Evolutionary conservation across 192 early-diverging fungal genomes (phyloP).

Genomic region (Umbelopsis ramanniana): DNA sequence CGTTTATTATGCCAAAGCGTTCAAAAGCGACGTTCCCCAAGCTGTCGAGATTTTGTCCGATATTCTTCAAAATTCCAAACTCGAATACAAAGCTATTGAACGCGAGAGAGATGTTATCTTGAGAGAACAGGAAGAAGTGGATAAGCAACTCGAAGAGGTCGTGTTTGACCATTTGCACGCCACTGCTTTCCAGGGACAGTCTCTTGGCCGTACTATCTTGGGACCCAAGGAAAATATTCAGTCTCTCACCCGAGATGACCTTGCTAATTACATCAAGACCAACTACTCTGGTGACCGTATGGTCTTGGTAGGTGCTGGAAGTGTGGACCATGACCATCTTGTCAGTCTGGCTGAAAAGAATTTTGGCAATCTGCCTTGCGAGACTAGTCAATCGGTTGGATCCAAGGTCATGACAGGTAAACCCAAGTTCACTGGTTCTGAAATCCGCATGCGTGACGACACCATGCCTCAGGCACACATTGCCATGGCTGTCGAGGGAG

Average conservation of each 20-base stretch:
- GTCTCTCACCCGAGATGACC: constrained; percentile 82
- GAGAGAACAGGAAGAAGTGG: constrained; percentile 85
- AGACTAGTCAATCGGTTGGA: constrained; percentile 39
- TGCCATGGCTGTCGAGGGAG: constrained; percentile 97
- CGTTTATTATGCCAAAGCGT: constrained; percentile 93
- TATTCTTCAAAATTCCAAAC: constrained; percentile 89
- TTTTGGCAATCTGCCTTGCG: constrained; percentile 71
- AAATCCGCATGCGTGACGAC: constrained; percentile 91
- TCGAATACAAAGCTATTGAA: constrained; percentile 84
- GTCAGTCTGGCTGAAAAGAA: constrained; percentile 93
- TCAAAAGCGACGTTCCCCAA: constrained; percentile 76
- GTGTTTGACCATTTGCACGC: constrained; percentile 99
- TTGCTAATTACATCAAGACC: constrained; percentile 83
- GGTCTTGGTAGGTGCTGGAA: constrained; percentile 94
- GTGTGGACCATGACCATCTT: constrained; percentile 91
- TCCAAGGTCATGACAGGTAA: constrained; percentile 32
- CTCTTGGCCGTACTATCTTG: constrained; percentile 90
- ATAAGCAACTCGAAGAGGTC: constrained; percentile 93
- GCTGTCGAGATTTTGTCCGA: constrained; percentile 93
- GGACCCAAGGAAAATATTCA: constrained; percentile 94
- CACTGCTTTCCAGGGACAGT: constrained; percentile 88
- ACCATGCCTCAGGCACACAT: constrained; percentile 94
- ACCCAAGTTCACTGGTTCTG: constrained; percentile 91
- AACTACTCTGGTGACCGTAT: constrained; percentile 97
- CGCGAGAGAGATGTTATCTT: constrained; percentile 95